Conservation (phyloP, 1,284 basidiomycete species). For the Trichosporon sp. region DNA sequence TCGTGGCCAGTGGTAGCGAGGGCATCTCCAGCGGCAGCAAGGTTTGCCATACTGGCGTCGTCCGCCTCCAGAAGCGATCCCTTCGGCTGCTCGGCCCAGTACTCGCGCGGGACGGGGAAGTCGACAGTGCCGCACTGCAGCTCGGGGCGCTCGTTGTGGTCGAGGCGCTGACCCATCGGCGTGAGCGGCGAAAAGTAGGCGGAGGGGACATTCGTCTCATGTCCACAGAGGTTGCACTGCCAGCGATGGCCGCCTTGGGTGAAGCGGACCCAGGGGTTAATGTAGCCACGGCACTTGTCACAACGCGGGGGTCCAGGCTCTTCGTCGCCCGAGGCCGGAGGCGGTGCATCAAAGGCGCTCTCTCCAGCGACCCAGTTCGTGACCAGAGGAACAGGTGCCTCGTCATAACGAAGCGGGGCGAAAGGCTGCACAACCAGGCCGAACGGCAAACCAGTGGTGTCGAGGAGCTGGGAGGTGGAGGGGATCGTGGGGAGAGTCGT, state of each 20-base stretch:
- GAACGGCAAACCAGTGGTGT: conserved; percentile 78
- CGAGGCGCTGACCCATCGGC: conserved; percentile 71
- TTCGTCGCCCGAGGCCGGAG: conserved; percentile 58
- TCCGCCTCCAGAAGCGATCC: conserved; percentile 54
- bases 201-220: conserved; percentile 72
- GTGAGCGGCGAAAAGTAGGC: conserved; percentile 87
- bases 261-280: conserved; percentile 93
- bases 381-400: conserved; percentile 76
- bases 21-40: conserved; percentile 32
- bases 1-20: conserved; percentile 44
- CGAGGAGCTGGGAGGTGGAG: conserved; percentile 70
- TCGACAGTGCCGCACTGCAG: conserved; percentile 88
- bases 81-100: conserved; percentile 68
- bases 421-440: conserved; percentile 87
- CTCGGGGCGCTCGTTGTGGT: conserved; percentile 79
- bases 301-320: conserved; percentile 78
- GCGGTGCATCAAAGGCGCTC: conserved; percentile 60
- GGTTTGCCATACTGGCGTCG: conserved; percentile 54
- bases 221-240: conserved; percentile 87
- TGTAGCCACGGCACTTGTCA: conserved; percentile 78
- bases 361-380: conserved; percentile 46
- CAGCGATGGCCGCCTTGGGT: conserved; percentile 78
- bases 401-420: conserved; percentile 71
- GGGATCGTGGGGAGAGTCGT: conserved; percentile 71
- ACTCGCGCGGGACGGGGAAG: conserved; percentile 76